A percentile compares a stretch with the other conserved stretches of the same genome.
These are phyloP conservation scores for Melanopsichium pennsylvanicum DNA, from an alignment of 1,284 basidiomycete species.

Conservation along the genomic window DNA sequence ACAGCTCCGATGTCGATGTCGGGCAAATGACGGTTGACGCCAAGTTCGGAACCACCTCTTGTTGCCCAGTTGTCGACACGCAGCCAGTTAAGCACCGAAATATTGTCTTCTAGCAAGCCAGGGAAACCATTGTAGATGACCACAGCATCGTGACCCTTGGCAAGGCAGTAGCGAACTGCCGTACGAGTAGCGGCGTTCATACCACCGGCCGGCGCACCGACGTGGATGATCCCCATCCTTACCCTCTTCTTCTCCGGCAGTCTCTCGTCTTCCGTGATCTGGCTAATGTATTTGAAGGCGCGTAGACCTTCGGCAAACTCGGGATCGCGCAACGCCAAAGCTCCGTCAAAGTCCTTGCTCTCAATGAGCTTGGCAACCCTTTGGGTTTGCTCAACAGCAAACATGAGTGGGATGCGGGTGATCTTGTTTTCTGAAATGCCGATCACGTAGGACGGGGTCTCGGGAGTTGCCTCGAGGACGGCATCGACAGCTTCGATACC, in stretches of 20 bases:
- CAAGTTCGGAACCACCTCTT: slow-evolving; percentile 96
- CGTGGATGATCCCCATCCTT: slow-evolving; percentile 88
- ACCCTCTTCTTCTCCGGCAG: slow-evolving; percentile 72
- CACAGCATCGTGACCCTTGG: slow-evolving; percentile 87
- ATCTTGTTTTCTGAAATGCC: slow-evolving; percentile 96
- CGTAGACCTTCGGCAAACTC: slow-evolving; percentile 88
- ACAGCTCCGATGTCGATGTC: slow-evolving; percentile 80
- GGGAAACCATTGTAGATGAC: slow-evolving; percentile 95
- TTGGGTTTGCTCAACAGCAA: slow-evolving; percentile 87
- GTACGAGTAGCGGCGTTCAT: slow-evolving; percentile 98
- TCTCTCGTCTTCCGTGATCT: slow-evolving; percentile 71
- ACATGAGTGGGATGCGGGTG: slow-evolving; percentile 85
- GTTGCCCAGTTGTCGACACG: slow-evolving; percentile 96
- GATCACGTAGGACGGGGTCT: slow-evolving; percentile 96
- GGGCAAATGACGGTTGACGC: slow-evolving; percentile 90
- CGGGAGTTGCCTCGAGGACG: slow-evolving; percentile 84
- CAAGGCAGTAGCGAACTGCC: slow-evolving; percentile 89
- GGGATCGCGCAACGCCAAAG: slow-evolving; percentile 86
- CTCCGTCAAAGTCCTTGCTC: slow-evolving; percentile 83
- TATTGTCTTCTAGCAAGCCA: slow-evolving; percentile 87
- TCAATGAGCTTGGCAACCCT: slow-evolving; percentile 83
- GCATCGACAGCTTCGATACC: slow-evolving; percentile 92
- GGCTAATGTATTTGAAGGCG: slow-evolving; percentile 73
- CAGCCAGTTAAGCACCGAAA: slow-evolving; percentile 90
- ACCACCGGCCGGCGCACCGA: slow-evolving; percentile 95